Conservation (phyloP, 768 basidiomycete genomes). For the Termitomyces sp. region DNA sequence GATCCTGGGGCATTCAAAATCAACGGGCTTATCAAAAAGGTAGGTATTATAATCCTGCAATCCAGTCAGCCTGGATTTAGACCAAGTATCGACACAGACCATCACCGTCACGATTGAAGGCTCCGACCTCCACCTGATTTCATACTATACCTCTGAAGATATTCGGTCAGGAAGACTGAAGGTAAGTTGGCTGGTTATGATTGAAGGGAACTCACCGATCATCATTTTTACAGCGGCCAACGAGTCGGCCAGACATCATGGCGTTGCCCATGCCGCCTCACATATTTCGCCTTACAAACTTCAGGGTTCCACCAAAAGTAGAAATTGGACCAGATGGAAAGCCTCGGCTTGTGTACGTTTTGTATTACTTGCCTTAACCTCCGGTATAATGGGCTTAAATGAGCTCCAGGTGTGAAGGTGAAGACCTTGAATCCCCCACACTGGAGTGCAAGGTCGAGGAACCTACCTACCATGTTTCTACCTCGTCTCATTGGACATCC, state of each 20-base stretch:
- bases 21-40: conserved; percentile 83
- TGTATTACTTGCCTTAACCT: background rate
- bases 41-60: conserved; percentile 15
- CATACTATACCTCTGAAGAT: conserved; percentile 82
- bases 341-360: conserved; percentile 58
- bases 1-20: conserved; percentile 63
- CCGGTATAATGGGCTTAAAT: background rate
- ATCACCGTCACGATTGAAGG: conserved; percentile 80
- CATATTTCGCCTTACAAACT: conserved; percentile 77
- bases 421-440: conserved; percentile 34
- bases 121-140: conserved; percentile 78
- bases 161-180: conserved; percentile 65
- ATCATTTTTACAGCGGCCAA: conserved; percentile 48
- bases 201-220: background rate
- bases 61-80: background rate
- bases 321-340: conserved; percentile 71
- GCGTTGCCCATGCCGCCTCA: conserved; percentile 68
- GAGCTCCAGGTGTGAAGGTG: conserved; percentile 18
- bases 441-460: conserved; percentile 50
- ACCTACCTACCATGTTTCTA: conserved; percentile 35
- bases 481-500: conserved; percentile 35
- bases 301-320: conserved; percentile 78
- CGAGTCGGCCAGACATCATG: conserved; percentile 69
- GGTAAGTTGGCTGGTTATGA: conserved; percentile 22
- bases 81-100: conserved; percentile 44